Evolutionary conservation across 352 stramenopile species (phyloP), one percentile per base, ranked within the genome.

Genomic region (Nothophytophthora sp.): DNA sequence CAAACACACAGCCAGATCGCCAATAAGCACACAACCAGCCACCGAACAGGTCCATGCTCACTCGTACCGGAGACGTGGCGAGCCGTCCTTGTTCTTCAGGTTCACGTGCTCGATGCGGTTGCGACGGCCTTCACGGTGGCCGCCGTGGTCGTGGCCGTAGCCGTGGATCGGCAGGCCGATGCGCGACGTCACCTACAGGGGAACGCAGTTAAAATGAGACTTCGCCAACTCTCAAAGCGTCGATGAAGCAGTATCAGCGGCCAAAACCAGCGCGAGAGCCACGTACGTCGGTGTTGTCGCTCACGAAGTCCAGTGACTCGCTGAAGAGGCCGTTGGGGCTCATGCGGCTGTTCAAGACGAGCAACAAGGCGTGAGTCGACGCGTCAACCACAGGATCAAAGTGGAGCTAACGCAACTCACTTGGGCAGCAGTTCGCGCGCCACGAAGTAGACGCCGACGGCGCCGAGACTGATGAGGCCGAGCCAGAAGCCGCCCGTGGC

Each of bases 101-200:
- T 98, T 81, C 16, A 96, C 96, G 70, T 97, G 79, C 62, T 98
- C 95, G 57, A 98, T 96, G 65, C 96, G 96, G 73, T 98, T 98
- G 49, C 92, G 76, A 60, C 95, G 87, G 40, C 95, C 92, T 63
- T 98, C 95, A 27, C 92, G 90, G 72, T 96, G 81, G 5, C 90
- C 86, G 39, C 88, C 88, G 65, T 98, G 86, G 81, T 98, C 95
- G 43, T 93, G 76, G 20, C 95, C 92, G 60, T 98, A 98, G 33
- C 86, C 93, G 67, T 98, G 96, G 38, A 98, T 70, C 1, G 73
- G 71, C 40, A 95, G 77, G 16, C 95, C 95, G 48, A 97, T 88
- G 54, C 86, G 81, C 44, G 83, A 84, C 30, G 76, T 81, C 33
- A 98, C 84, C 61, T 71, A 29, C 1, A 54, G 15, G 13, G 36